phyloP scores from a whole-genome alignment of 2,329 filamentous ascomycete species.

The Penicillium vulpinum region DNA sequence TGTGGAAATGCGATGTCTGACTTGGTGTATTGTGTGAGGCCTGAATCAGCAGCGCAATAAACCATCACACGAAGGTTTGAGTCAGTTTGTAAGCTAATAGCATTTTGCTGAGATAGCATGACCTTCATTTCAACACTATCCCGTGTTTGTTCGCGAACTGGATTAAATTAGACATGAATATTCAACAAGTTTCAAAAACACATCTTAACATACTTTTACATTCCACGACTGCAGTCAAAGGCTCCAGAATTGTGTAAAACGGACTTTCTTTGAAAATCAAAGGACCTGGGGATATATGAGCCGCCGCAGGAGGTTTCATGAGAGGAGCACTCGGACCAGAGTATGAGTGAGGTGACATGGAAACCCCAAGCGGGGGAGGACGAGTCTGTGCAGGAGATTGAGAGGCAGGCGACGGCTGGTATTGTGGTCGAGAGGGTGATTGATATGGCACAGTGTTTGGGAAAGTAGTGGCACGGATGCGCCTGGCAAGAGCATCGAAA shows the following conservation, averaged over 20 bases:
- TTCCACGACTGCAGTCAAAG: conserved; percentile 64
- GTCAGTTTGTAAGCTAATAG: conserved; percentile 60
- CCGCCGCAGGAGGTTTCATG: conserved; percentile 2
- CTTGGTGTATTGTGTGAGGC: conserved; percentile 56
- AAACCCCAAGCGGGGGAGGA: conserved; percentile 27
- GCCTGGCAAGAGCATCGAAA: conserved; percentile 36
- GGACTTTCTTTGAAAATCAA: conserved; percentile 73
- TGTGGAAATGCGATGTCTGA: conserved; percentile 83
- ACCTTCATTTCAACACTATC: conserved; percentile 62
- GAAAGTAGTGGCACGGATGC: conserved; percentile 34
- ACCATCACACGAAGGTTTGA: conserved; percentile 72
- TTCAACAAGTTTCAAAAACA: neutral
- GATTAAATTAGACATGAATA: conserved; percentile 20
- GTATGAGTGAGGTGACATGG: conserved; percentile 34
- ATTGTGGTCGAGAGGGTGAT: conserved; percentile 24
- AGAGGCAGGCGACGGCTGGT: conserved; percentile 26
- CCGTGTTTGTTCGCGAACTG: conserved; percentile 61
- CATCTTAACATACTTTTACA: conserved; percentile 65
- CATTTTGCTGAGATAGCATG: conserved; percentile 54
- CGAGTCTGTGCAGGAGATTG: conserved; percentile 31
- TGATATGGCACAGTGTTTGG: conserved; percentile 31
- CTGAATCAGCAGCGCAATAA: conserved; percentile 71
- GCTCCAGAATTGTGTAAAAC: conserved; percentile 72
- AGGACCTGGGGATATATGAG: conserved; percentile 41
- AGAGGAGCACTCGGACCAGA: conserved; percentile 26